These are phyloP conservation scores for Boletellus ananiceps DNA, from an alignment of 768 basidiomycete species.

Conservation along the genomic window DNA sequence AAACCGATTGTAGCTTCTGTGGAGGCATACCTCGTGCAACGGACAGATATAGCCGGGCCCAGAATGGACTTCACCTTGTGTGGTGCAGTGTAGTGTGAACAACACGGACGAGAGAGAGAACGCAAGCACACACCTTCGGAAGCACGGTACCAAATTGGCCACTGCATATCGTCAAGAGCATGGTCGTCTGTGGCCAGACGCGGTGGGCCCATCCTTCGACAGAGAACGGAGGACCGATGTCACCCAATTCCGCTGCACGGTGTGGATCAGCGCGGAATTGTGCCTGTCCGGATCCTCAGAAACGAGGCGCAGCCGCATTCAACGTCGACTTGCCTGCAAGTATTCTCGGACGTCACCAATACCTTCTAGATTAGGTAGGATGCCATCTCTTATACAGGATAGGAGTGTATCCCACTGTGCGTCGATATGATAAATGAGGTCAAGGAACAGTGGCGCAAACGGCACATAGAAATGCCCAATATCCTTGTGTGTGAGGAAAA, in stretches of 20 bases:
- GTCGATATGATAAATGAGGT: constrained; percentile 3
- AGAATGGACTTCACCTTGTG: constrained; percentile 12
- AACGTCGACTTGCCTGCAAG: constrained; percentile 8
- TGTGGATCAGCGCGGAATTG: constrained; percentile 8
- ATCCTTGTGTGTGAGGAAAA: constrained; percentile 8
- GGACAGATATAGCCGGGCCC: constrained; percentile 7
- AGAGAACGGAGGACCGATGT: constrained; percentile 15
- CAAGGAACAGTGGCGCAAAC: constrained; percentile 11
- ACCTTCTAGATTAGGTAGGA: constrained; percentile 13
- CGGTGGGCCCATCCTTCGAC: constrained; percentile 15
- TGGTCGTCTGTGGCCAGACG: constrained; percentile 15
- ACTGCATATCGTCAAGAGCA: constrained; percentile 9
- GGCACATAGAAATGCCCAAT: background rate
- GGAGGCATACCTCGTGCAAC: constrained; percentile 4
- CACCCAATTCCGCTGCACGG: constrained; percentile 18
- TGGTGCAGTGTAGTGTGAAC: background rate
- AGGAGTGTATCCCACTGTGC: background rate
- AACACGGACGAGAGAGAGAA: background rate
- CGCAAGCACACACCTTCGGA: constrained; percentile 11
- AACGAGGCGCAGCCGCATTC: background rate
- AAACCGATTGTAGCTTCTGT: constrained; percentile 10
- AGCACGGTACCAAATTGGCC: constrained; percentile 12
- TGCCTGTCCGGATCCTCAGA: constrained; percentile 1
- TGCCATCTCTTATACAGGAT: constrained; percentile 15
- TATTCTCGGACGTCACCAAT: constrained; percentile 14